Percentiles rank a stretch among this genome's conserved stretches.
Evolutionary conservation across 2,329 filamentous ascomycete genomes (phyloP).

Genomic region (Esteya vermicola): DNA sequence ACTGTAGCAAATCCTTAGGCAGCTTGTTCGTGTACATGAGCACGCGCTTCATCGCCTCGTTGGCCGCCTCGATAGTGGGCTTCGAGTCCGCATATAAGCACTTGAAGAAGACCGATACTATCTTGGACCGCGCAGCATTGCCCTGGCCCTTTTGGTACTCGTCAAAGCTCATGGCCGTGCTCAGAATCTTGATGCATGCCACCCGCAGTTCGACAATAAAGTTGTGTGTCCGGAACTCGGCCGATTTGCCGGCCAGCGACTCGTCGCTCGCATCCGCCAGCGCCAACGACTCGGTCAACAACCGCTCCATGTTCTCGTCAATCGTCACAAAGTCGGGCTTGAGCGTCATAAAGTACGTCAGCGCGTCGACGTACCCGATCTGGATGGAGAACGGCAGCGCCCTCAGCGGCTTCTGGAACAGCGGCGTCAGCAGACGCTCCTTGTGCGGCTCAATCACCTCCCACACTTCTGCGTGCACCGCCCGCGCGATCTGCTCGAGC

Average conservation of each 20-base stretch:
- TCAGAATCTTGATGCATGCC: slow-evolving; percentile 83
- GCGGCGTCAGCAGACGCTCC: slow-evolving; percentile 75
- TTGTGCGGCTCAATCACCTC: slow-evolving; percentile 84
- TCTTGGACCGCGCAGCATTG: slow-evolving; percentile 51
- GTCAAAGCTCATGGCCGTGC: slow-evolving; percentile 83
- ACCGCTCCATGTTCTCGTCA: slow-evolving; percentile 77
- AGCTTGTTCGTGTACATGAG: slow-evolving; percentile 80
- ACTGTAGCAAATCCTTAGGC: slow-evolving; percentile 89
- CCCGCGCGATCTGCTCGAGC: slow-evolving; percentile 67
- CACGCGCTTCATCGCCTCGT: slow-evolving; percentile 77
- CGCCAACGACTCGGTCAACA: slow-evolving; percentile 87
- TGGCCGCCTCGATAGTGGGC: slow-evolving; percentile 86
- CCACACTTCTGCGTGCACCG: slow-evolving; percentile 64
- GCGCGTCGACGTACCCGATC: slow-evolving; percentile 96
- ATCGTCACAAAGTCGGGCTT: slow-evolving; percentile 83
- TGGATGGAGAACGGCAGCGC: slow-evolving; percentile 89
- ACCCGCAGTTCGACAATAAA: slow-evolving; percentile 84
- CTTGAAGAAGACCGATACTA: slow-evolving; percentile 96
- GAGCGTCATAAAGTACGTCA: slow-evolving; percentile 85
- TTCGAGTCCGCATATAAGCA: slow-evolving; percentile 86
- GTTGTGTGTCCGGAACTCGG: slow-evolving; percentile 90
- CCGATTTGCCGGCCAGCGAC: slow-evolving; percentile 77
- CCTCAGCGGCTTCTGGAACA: slow-evolving; percentile 87
- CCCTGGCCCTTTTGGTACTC: slow-evolving; percentile 71
- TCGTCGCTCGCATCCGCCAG: slow-evolving; percentile 92